Conservation (phyloP, 2,329 filamentous ascomycete genomes). For the Tolypocladium guangdongense region DNA sequence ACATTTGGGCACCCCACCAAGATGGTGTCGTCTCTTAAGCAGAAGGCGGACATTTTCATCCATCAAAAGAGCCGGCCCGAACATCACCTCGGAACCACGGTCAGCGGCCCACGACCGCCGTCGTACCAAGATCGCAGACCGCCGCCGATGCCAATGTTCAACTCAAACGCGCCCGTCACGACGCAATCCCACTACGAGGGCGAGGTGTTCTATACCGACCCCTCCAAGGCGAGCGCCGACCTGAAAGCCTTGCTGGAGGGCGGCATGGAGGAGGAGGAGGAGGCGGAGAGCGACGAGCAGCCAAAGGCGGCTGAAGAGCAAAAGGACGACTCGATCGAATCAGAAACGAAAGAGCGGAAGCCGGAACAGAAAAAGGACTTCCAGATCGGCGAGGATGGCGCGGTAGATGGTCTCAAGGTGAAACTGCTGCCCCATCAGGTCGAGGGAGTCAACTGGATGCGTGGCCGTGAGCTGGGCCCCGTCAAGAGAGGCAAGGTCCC, state of each 20-base stretch:
- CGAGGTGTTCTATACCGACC: constrained; percentile 55
- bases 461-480: constrained; percentile 75
- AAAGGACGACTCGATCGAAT: constrained; percentile 7
- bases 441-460: constrained; percentile 92
- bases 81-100: constrained; percentile 40
- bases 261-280: constrained; percentile 64
- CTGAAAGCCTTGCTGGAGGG: constrained; percentile 76
- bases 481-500: constrained; percentile 73
- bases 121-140: constrained; percentile 35
- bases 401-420: constrained; percentile 70
- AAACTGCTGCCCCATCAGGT: constrained; percentile 89
- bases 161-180: constrained; percentile 20
- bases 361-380: constrained; percentile 9
- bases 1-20: constrained; percentile 28
- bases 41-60: constrained; percentile 45
- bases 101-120: constrained; percentile 36
- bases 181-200: constrained; percentile 19
- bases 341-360: constrained; percentile 11
- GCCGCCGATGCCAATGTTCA: constrained; percentile 36
- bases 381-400: constrained; percentile 33
- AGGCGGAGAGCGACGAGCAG: constrained; percentile 32
- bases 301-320: constrained; percentile 1
- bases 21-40: constrained; percentile 39
- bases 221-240: constrained; percentile 60
- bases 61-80: constrained; percentile 44